A percentile compares a stretch with the other conserved stretches of the same genome.
Evolutionary conservation across 2,329 filamentous ascomycete species (phyloP).

Genomic region (Scopulariopsis brevicaulis): DNA sequence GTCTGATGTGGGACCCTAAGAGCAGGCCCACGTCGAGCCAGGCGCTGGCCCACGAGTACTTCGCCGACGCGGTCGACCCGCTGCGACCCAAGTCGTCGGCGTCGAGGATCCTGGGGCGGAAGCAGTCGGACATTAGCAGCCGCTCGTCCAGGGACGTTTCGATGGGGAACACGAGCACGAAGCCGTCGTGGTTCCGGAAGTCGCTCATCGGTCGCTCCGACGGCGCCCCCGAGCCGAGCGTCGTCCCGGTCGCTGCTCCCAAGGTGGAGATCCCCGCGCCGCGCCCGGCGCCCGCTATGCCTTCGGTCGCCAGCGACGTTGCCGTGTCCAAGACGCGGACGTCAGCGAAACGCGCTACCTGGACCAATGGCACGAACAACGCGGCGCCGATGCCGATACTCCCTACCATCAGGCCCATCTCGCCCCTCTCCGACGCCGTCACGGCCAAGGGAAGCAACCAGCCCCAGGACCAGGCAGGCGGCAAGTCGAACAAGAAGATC

Average conservation of each 20-base stretch:
- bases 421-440: slow-evolving; percentile 88
- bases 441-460: slow-evolving; percentile 73
- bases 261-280: slow-evolving; percentile 15
- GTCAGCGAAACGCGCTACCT: slow-evolving; percentile 78
- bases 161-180: slow-evolving; percentile 34
- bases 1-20: slow-evolving; percentile 97
- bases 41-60: slow-evolving; percentile 93
- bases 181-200: slow-evolving; percentile 94
- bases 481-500: slow-evolving; percentile 77
- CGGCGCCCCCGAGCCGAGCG: slow-evolving; percentile 26
- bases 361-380: slow-evolving; percentile 73
- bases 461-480: slow-evolving; percentile 24
- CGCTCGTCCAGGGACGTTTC: slow-evolving; percentile 51
- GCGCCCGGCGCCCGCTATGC: slow-evolving; percentile 31
- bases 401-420: slow-evolving; percentile 87
- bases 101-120: slow-evolving; percentile 74
- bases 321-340: slow-evolving; percentile 23
- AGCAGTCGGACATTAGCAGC: slow-evolving; percentile 71
- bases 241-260: slow-evolving; percentile 1
- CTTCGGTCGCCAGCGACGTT: slow-evolving; percentile 27
- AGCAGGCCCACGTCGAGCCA: slow-evolving; percentile 82
- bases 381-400: slow-evolving; percentile 90
- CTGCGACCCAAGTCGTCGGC: slow-evolving; percentile 83
- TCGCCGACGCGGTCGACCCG: slow-evolving; percentile 83
- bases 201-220: slow-evolving; percentile 78